phyloP scores from a whole-genome alignment of 78 protist genomes.

The Dictyostelium intermedium region DNA sequence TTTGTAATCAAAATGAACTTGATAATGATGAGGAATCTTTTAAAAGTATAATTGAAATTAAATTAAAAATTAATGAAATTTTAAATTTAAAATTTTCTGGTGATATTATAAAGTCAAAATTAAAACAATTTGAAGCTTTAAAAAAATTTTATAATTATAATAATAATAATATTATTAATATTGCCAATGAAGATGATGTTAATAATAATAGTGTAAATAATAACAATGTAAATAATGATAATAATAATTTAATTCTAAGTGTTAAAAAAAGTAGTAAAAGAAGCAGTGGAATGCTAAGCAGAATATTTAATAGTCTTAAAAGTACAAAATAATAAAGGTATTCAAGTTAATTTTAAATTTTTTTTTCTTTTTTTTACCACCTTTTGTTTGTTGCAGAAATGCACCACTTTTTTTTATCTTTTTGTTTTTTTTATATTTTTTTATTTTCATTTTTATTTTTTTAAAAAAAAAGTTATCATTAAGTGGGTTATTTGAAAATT shows the following conservation, averaged over 20 bases:
- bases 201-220: not conserved
- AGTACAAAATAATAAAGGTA: not conserved
- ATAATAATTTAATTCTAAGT: not conserved
- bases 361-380: not conserved
- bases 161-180: not conserved
- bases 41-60: not conserved
- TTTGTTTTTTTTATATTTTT: not conserved
- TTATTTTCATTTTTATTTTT: not conserved
- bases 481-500: not conserved
- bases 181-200: not conserved
- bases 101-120: not conserved
- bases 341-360: not conserved
- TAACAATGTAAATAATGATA: not conserved
- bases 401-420: not conserved
- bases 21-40: not conserved
- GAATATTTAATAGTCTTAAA: not conserved
- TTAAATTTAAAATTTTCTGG: not conserved
- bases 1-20: not conserved
- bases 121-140: not conserved
- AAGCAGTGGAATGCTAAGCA: not conserved
- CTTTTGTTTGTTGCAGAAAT: not conserved
- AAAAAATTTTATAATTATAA: not conserved
- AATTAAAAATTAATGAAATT: slow-evolving; percentile 1
- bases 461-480: not conserved
- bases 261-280: not conserved